Base-by-base conservation (phyloP, 768 basidiomycete genomes). In the Podaxis carcinomalis region DNA sequence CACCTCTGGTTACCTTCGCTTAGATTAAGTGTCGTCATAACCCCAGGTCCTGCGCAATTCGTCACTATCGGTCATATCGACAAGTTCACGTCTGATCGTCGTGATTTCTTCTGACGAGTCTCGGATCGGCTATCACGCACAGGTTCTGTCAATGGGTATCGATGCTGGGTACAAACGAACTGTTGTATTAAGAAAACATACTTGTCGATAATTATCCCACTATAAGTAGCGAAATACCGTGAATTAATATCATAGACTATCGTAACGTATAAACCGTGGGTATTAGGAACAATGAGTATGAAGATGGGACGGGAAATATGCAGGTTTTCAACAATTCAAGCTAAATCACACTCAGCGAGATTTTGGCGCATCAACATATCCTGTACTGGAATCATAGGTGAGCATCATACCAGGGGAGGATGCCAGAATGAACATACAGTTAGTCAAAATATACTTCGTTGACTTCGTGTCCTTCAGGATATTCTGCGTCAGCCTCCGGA, bases 381-480 rank as follows among this genome's bases (percentile, higher is more conserved):
- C 64, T 75, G 76, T 49, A 82, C 80, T 82, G 58, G 2, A 21
- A 7, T 23, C n/a, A 14, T 60, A 51, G n/a, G 59, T 59, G 49
- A 58, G n/a, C 37, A 50, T 42, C 16, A 46, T 19, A 47, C 27
- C 13, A 19, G n/a, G 16, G 23, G 59, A 40, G 39, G 27, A 39
- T 16, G 16, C 11, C n/a, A 5, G 27, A 27, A n/a, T n/a, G 55
- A 46, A 70, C 77, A 56, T 64, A 80, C 80, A 68, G 67, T 78
- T 78, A 25, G 71, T 71, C 28, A 88, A 72, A 64, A 88, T 83
- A 19, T 77, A 68, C 60, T 78, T 73, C 25, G 87, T 88, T 14
- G 83, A 81, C 57, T 76, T 78, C 6, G 80, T 82, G 66, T 88
- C 83, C 84, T 87, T 64, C 42, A 64, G 47, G 56, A 35, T 58